phyloP scores from a whole-genome alignment of 2,329 filamentous ascomycete species.

The Alternaria brassicae region DNA sequence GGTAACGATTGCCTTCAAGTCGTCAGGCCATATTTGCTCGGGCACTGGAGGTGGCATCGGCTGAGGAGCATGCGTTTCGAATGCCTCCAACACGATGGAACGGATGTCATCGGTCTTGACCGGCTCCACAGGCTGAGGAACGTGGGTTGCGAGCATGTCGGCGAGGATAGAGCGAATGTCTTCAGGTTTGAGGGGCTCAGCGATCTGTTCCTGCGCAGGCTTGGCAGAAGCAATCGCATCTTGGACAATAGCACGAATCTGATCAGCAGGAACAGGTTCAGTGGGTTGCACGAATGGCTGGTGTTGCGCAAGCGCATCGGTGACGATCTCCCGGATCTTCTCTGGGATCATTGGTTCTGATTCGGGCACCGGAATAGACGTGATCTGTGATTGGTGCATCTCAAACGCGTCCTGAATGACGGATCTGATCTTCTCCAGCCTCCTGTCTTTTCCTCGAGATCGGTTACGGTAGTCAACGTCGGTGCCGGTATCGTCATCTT shows the following conservation, averaged over 20 bases:
- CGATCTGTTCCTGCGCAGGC: slow-evolving; percentile 23
- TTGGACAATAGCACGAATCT: slow-evolving; percentile 69
- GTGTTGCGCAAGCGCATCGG: slow-evolving; percentile 68
- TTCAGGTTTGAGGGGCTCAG: slow-evolving; percentile 36
- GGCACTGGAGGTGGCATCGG: slow-evolving; percentile 32
- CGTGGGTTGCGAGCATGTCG: slow-evolving; percentile 30
- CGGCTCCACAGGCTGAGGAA: slow-evolving; percentile 22
- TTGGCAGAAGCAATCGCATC: slow-evolving; percentile 66
- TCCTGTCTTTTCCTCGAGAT: slow-evolving; percentile 80
- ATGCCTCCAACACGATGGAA: slow-evolving; percentile 40
- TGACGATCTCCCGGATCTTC: slow-evolving; percentile 67
- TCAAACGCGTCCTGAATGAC: slow-evolving; percentile 69
- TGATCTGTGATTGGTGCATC: slow-evolving; percentile 50
- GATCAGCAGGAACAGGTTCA: slow-evolving; percentile 64
- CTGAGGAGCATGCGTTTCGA: slow-evolving; percentile 39
- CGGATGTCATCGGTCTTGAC: slow-evolving; percentile 34
- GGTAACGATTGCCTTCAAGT: slow-evolving; percentile 63
- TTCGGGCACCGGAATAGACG: slow-evolving; percentile 35
- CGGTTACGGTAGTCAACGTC: slow-evolving; percentile 67
- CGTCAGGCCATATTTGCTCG: slow-evolving; percentile 43
- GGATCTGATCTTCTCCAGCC: slow-evolving; percentile 76
- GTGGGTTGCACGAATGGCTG: slow-evolving; percentile 36
- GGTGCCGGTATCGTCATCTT: slow-evolving; percentile 74
- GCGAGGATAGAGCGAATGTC: slow-evolving; percentile 38
- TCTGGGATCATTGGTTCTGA: slow-evolving; percentile 62